phyloP scores from a whole-genome alignment of 495 filamentous ascomycete genomes.

The Lasiosphaeriaceae sp. region DNA sequence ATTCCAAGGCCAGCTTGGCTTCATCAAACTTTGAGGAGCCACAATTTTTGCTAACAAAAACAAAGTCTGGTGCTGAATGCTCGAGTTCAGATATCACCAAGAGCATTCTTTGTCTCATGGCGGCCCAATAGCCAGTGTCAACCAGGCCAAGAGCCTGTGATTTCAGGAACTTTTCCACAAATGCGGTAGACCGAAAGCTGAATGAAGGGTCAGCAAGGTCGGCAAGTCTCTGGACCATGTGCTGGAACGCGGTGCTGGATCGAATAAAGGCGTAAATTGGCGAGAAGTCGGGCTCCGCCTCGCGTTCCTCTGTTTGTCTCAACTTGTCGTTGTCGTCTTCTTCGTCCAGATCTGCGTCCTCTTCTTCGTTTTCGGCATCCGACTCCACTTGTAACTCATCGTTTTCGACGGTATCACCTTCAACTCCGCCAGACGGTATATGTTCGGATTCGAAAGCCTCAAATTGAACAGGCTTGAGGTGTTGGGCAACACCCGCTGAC shows the following conservation, averaged over 20 bases:
- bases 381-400: background rate
- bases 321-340: background rate
- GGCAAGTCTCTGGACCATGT: background rate
- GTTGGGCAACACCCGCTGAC: background rate
- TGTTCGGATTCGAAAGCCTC: background rate
- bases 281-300: background rate
- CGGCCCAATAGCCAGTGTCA: background rate
- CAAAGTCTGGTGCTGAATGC: background rate
- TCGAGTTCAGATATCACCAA: background rate
- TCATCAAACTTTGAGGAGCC: background rate
- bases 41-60: background rate
- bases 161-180: background rate
- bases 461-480: background rate
- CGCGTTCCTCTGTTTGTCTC: background rate
- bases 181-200: background rate
- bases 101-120: background rate
- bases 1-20: background rate
- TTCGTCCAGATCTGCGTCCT: background rate
- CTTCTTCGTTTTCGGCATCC: background rate
- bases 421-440: background rate
- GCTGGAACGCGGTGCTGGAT: background rate
- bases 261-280: background rate
- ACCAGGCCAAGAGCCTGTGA: background rate
- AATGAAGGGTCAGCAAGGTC: constrained; percentile 2
- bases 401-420: background rate